Percentiles rank a stretch among this genome's conserved stretches.
These are phyloP conservation scores for Cnidoscolus chayamansa DNA, from an alignment of 441 rosid species.

Conservation along the genomic window DNA sequence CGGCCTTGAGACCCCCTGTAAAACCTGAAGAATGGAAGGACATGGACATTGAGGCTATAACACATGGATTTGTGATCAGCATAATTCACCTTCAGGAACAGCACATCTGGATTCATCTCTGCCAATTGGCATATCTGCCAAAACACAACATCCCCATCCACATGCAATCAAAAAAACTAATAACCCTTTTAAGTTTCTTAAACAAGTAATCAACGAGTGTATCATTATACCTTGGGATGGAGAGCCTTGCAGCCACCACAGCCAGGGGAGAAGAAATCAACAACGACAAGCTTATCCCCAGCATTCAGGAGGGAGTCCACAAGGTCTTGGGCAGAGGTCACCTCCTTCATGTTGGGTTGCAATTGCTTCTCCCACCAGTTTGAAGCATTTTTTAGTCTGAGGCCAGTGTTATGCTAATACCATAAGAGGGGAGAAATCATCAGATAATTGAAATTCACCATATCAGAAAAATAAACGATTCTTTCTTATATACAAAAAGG, in stretches of 20 bases:
- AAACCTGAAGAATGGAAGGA: slow-evolving; percentile 81
- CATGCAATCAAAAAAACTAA: neutral
- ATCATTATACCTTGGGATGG: slow-evolving; percentile 71
- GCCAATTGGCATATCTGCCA: slow-evolving; percentile 78
- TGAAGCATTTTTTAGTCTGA: slow-evolving; percentile 50
- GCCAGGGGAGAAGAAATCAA: slow-evolving; percentile 95
- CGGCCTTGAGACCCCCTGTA: slow-evolving; percentile 87
- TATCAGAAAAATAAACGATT: neutral
- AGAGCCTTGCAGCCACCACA: slow-evolving; percentile 97
- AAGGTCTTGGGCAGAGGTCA: slow-evolving; percentile 74
- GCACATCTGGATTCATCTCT: slow-evolving; percentile 70
- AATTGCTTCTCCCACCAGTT: slow-evolving; percentile 89
- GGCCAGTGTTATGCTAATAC: slow-evolving; percentile 34
- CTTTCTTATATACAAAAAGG: neutral
- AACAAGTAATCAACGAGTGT: neutral
- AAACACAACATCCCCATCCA: neutral
- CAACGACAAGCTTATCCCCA: slow-evolving; percentile 75
- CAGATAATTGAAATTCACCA: neutral
- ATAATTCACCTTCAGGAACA: slow-evolving; percentile 79
- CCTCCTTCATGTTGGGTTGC: slow-evolving; percentile 80
- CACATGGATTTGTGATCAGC: slow-evolving; percentile 98
- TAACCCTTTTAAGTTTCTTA: neutral
- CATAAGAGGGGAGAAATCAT: too few species aligned
- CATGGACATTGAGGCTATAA: slow-evolving; percentile 84
- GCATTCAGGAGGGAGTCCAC: slow-evolving; percentile 61